Conservation (phyloP, 2,329 filamentous ascomycete genomes). For the Endoconidiophora polonica region DNA sequence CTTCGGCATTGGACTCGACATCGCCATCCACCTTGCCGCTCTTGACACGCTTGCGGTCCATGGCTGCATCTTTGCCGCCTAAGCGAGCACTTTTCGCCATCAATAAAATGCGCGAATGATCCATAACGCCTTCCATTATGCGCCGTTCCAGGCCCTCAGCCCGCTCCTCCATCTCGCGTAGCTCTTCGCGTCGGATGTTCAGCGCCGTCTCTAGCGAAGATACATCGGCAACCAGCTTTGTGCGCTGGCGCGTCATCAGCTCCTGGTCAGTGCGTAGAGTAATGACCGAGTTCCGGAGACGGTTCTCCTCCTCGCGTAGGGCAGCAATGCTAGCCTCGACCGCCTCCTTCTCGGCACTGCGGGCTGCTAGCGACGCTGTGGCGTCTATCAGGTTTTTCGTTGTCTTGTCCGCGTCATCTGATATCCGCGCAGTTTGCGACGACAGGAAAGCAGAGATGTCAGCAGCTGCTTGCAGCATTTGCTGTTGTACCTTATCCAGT, state of each 20-base stretch:
- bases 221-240: constrained; percentile 66
- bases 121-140: constrained; percentile 88
- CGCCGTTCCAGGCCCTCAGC: constrained; percentile 81
- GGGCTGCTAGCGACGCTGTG: constrained; percentile 62
- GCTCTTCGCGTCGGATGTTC: constrained; percentile 73
- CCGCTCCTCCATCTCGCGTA: constrained; percentile 76
- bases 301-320: constrained; percentile 35
- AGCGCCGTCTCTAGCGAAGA: constrained; percentile 84
- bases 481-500: constrained; percentile 54
- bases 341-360: constrained; percentile 46
- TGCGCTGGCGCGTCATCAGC: constrained; percentile 59
- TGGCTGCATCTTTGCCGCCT: constrained; percentile 32
- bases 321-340: constrained; percentile 38
- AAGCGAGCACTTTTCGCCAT: constrained; percentile 45
- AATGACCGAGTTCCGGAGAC: constrained; percentile 37
- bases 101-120: constrained; percentile 82
- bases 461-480: constrained; percentile 68
- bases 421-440: constrained; percentile 56
- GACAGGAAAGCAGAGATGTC: constrained; percentile 74
- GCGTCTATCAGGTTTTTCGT: constrained; percentile 69
- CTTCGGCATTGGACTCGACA: constrained; percentile 14
- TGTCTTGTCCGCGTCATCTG: constrained; percentile 61
- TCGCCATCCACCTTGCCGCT: constrained; percentile 18
- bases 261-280: constrained; percentile 54
- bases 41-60: constrained; percentile 41